Evolutionary conservation across 306 rosid genomes (phyloP).

Genomic region (Adenanthera pavonina): DNA sequence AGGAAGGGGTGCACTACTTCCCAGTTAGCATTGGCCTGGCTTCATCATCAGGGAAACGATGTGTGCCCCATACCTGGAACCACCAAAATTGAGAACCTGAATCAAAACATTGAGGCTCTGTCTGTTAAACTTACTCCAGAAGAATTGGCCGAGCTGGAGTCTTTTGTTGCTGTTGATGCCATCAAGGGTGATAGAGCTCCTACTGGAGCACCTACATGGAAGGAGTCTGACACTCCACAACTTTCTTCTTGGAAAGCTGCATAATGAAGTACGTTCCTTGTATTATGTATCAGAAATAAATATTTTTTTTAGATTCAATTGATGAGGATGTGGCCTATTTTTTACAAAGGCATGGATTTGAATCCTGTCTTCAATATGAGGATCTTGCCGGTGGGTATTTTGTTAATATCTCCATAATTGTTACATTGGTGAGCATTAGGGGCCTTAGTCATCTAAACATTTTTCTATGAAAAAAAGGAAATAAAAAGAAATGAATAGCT

Average conservation of each 20-base stretch:
- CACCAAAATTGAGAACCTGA: conserved; percentile 44
- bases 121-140: conserved; percentile 61
- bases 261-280: not conserved
- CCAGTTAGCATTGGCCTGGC: not conserved
- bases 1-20: not conserved
- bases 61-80: not conserved
- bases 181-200: conserved; percentile 36
- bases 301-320: too few species aligned
- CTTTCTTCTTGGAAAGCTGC: conserved; percentile 56
- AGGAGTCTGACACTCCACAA: conserved; percentile 59
- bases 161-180: conserved; percentile 48
- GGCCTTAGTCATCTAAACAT: too few species aligned
- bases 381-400: too few species aligned
- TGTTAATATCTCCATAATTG: too few species aligned
- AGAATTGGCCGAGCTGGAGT: conserved; percentile 68
- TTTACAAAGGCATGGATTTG: too few species aligned
- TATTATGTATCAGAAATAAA: too few species aligned
- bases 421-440: too few species aligned
- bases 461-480: too few species aligned
- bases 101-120: conserved; percentile 64
- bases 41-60: not conserved
- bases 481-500: too few species aligned
- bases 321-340: not conserved
- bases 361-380: too few species aligned
- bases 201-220: conserved; percentile 35